Evolutionary conservation across 768 basidiomycete species (phyloP).

Genomic region (Astraeus odoratus): DNA sequence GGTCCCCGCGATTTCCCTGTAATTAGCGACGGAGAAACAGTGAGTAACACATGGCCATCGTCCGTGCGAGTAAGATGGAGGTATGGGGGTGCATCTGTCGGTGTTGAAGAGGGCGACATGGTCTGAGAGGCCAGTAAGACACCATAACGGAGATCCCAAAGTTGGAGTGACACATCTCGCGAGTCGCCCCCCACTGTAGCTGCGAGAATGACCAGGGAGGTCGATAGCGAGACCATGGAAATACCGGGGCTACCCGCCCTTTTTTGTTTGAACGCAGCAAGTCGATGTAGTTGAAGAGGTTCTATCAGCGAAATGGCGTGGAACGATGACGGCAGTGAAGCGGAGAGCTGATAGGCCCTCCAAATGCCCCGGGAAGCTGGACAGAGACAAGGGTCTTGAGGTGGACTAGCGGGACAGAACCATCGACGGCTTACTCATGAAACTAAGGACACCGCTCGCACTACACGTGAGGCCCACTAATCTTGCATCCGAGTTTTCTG

Average conservation of each 20-base stretch:
- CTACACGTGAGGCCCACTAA: slow-evolving; percentile 27
- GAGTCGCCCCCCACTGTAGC: slow-evolving; percentile 25
- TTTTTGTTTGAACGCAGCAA: slow-evolving; percentile 9
- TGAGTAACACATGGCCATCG: slow-evolving; percentile 45
- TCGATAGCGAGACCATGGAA: slow-evolving; percentile 43
- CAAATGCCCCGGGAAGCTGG: slow-evolving; percentile 41
- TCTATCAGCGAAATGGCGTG: slow-evolving; percentile 15
- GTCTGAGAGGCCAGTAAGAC: slow-evolving; percentile 51
- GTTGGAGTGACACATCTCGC: slow-evolving; percentile 44
- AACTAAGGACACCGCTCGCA: slow-evolving; percentile 39
- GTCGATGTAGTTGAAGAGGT: slow-evolving; percentile 16
- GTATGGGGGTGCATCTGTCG: slow-evolving; percentile 26
- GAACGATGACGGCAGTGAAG: slow-evolving; percentile 18
- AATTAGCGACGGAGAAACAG: slow-evolving; percentile 34
- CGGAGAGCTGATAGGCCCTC: slow-evolving; percentile 31
- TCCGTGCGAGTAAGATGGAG: slow-evolving; percentile 28
- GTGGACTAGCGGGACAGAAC: not conserved
- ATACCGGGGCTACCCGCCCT: slow-evolving; percentile 14
- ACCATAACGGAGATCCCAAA: slow-evolving; percentile 68
- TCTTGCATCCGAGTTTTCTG: not conserved
- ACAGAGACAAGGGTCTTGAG: not conserved
- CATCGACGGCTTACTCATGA: slow-evolving; percentile 37
- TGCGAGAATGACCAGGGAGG: slow-evolving; percentile 54
- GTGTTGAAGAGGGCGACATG: slow-evolving; percentile 44
- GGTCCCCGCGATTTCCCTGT: slow-evolving; percentile 3